These are phyloP conservation scores for Cyclospora cayetanensis DNA, from an alignment of 169 alveolate genomes.

Conservation along the genomic window DNA sequence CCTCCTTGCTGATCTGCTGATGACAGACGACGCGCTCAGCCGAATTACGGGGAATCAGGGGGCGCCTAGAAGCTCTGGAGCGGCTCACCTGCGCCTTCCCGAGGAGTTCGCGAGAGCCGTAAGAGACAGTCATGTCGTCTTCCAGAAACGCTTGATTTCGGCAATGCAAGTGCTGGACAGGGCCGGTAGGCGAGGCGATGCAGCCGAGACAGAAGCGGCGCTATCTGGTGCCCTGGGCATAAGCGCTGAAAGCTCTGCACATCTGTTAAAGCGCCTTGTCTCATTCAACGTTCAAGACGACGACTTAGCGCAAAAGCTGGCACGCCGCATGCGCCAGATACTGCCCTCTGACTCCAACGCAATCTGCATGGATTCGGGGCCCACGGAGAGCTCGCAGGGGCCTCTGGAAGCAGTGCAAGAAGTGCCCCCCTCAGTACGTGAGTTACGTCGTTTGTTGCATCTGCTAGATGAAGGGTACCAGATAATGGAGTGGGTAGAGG, in stretches of 20 bases:
- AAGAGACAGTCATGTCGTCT: neutral
- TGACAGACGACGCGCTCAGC: conserved; percentile 15
- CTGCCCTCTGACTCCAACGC: neutral
- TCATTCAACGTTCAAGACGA: conserved; percentile 31
- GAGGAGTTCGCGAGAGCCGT: neutral
- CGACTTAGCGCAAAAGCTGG: neutral
- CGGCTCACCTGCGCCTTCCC: neutral
- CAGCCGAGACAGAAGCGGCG: conserved; percentile 27
- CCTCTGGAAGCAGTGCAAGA: neutral
- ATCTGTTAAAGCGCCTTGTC: conserved; percentile 1
- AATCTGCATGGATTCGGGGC: neutral
- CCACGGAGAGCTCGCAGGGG: neutral
- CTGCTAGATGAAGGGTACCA: conserved; percentile 44
- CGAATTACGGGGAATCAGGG: too few relatives aligned
- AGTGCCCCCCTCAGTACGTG: conserved; percentile 5
- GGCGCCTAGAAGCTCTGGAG: neutral
- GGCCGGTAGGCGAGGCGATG: conserved; percentile 24
- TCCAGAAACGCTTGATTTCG: neutral
- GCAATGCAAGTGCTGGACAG: conserved; percentile 56
- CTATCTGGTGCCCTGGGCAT: conserved; percentile 9
- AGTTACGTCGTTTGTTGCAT: neutral
- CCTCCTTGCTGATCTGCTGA: conserved; percentile 64
- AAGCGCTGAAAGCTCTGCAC: neutral
- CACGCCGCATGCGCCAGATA: neutral
- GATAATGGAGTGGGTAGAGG: conserved; percentile 51